These are phyloP conservation scores for Claviceps sp. DNA, from an alignment of 2,329 filamentous ascomycete species.

Conservation along the genomic window DNA sequence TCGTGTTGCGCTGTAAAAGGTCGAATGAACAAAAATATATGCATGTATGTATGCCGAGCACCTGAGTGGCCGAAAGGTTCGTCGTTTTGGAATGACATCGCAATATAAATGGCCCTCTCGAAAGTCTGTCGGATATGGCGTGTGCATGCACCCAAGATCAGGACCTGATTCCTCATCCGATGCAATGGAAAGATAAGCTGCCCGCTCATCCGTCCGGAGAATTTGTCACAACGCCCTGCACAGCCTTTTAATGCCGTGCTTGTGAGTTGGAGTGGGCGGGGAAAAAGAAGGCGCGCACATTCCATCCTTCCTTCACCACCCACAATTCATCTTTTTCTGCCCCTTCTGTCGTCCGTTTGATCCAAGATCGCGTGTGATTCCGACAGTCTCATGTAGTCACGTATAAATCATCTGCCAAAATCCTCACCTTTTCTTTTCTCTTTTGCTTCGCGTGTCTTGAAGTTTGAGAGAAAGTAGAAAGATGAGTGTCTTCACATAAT, in stretches of 20 bases:
- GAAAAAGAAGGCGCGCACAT: not conserved
- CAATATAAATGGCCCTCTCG: slow-evolving; percentile 1
- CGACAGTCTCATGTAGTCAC: not conserved
- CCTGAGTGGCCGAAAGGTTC: not conserved
- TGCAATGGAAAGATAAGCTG: slow-evolving; percentile 19
- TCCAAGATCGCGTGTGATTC: not conserved
- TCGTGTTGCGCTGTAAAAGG: slow-evolving; percentile 2
- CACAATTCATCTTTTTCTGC: not conserved
- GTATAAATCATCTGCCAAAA: not conserved
- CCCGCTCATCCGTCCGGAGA: slow-evolving; percentile 8
- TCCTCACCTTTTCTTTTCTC: not conserved
- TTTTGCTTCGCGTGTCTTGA: not conserved
- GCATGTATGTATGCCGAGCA: slow-evolving; percentile 4
- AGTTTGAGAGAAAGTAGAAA: not conserved
- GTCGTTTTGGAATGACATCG: slow-evolving; percentile 4
- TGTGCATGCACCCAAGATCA: slow-evolving; percentile 17
- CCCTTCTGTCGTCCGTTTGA: slow-evolving; percentile 1
- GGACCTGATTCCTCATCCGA: slow-evolving; percentile 26
- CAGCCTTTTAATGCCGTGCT: slow-evolving; percentile 4
- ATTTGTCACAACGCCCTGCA: slow-evolving; percentile 1
- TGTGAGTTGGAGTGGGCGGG: not conserved
- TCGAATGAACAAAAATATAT: not conserved
- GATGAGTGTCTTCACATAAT: slow-evolving; percentile 53
- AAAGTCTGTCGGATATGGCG: slow-evolving; percentile 5
- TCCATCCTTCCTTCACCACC: not conserved